Evolutionary conservation across 768 basidiomycete species (phyloP).

Genomic region (Panaeolus papilionaceus): DNA sequence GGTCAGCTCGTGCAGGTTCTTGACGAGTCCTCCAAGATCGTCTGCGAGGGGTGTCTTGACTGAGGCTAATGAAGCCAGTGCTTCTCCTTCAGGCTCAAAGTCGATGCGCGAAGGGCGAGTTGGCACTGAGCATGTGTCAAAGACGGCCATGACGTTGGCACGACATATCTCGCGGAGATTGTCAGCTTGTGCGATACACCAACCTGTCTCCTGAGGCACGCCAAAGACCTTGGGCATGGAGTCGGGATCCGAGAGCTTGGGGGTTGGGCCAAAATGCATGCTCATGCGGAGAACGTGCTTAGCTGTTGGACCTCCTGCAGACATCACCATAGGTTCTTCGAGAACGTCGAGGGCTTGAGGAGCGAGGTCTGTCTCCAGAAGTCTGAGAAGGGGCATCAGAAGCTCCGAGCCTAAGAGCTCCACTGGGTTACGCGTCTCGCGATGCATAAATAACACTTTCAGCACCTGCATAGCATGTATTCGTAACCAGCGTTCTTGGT

Average conservation of each 20-base stretch:
- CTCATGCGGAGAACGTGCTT: constrained; percentile 93
- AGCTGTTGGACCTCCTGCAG: constrained; percentile 76
- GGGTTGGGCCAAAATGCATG: constrained; percentile 62
- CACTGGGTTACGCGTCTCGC: constrained; percentile 77
- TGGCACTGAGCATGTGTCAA: constrained; percentile 80
- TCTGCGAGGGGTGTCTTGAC: constrained; percentile 55
- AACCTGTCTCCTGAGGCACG: constrained; percentile 81
- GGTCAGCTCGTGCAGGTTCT: constrained; percentile 77
- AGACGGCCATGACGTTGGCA: constrained; percentile 83
- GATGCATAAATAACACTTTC: constrained; percentile 87
- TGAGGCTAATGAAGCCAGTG: constrained; percentile 48
- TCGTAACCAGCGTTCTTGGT: constrained; percentile 81
- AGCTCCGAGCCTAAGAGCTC: constrained; percentile 83
- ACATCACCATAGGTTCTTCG: constrained; percentile 86
- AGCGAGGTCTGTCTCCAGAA: constrained; percentile 88
- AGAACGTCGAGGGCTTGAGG: constrained; percentile 90
- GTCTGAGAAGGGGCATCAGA: constrained; percentile 87
- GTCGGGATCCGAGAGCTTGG: constrained; percentile 47
- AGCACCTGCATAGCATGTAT: constrained; percentile 87
- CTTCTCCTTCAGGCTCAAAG: constrained; percentile 69
- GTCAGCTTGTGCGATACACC: constrained; percentile 81
- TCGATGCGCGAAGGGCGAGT: constrained; percentile 74
- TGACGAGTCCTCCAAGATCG: constrained; percentile 79
- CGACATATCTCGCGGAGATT: constrained; percentile 67
- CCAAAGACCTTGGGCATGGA: constrained; percentile 79